phyloP scores from a whole-genome alignment of 2,329 filamentous ascomycete genomes.

The Trichoderma asperellum region DNA sequence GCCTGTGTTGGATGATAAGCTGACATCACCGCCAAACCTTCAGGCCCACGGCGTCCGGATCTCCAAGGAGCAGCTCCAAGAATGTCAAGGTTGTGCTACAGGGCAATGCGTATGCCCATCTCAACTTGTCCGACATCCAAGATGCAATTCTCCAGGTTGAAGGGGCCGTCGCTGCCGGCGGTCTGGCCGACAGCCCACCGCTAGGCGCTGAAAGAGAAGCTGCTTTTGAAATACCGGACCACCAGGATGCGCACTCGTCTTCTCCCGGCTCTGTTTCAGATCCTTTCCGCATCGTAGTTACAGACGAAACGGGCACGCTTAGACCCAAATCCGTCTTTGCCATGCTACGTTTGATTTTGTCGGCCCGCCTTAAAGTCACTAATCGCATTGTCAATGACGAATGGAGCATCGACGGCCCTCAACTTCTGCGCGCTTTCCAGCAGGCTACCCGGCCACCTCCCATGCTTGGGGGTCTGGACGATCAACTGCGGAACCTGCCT shows the following conservation, averaged over 20 bases:
- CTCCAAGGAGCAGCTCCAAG: conserved; percentile 13
- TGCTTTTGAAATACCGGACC: conserved; percentile 22
- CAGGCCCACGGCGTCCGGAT: conserved; percentile 21
- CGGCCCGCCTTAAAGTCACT: conserved; percentile 38
- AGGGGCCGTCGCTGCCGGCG: conserved; percentile 7
- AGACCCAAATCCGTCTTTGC: conserved; percentile 37
- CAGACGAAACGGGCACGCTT: conserved; percentile 36
- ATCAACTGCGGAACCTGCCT: conserved; percentile 48
- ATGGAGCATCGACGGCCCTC: conserved; percentile 37
- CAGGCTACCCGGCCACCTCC: conserved; percentile 31
- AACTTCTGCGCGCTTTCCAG: conserved; percentile 35
- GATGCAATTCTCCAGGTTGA: conserved; percentile 44
- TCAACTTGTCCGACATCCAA: conserved; percentile 42
- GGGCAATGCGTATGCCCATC: conserved; percentile 41
- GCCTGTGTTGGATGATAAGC: conserved; percentile 6
- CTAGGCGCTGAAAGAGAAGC: not conserved
- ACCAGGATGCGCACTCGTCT: conserved; percentile 17
- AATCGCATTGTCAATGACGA: conserved; percentile 41
- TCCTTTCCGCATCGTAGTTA: conserved; percentile 34
- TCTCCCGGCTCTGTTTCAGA: conserved; percentile 3
- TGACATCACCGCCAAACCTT: conserved; percentile 11
- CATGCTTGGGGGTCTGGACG: conserved; percentile 38
- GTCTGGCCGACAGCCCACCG: not conserved
- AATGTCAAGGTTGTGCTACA: conserved; percentile 28
- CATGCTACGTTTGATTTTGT: conserved; percentile 38